phyloP scores from a whole-genome alignment of 768 basidiomycete genomes.

The Boletus tomentosulus region DNA sequence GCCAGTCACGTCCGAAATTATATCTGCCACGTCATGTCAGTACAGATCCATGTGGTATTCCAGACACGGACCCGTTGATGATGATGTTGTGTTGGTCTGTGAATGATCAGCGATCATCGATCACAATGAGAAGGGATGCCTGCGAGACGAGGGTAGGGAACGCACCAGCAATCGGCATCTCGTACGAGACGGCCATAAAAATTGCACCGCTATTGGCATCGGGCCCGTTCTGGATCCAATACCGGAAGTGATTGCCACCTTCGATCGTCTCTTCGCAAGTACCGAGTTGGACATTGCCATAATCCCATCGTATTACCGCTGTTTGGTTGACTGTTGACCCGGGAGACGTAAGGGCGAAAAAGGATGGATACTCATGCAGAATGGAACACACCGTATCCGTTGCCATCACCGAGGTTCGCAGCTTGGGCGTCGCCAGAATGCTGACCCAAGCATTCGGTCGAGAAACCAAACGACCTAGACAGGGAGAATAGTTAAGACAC shows the following conservation, averaged over 20 bases:
- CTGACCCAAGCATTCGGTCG: slow-evolving; percentile 81
- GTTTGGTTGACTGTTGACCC: slow-evolving; percentile 69
- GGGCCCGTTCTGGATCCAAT: slow-evolving; percentile 78
- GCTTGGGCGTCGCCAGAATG: slow-evolving; percentile 62
- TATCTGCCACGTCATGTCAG: slow-evolving; percentile 39
- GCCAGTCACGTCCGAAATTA: slow-evolving; percentile 78
- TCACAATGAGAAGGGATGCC: neutral
- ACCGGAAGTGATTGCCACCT: slow-evolving; percentile 86
- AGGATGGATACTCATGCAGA: neutral
- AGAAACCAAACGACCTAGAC: slow-evolving; percentile 61
- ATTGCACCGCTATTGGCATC: slow-evolving; percentile 63
- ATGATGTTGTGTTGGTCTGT: slow-evolving; percentile 67
- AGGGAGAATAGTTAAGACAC: neutral
- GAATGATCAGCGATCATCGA: neutral
- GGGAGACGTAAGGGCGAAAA: neutral
- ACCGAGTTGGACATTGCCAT: slow-evolving; percentile 74
- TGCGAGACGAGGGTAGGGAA: slow-evolving; percentile 8
- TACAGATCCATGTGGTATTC: neutral
- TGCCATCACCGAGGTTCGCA: slow-evolving; percentile 81
- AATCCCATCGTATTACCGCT: slow-evolving; percentile 81
- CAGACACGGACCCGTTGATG: slow-evolving; percentile 51
- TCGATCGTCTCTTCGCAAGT: slow-evolving; percentile 81
- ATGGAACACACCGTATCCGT: slow-evolving; percentile 56
- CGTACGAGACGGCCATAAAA: slow-evolving; percentile 74
- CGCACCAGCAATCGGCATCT: slow-evolving; percentile 58